These are phyloP conservation scores for Rhodotorula sp. DNA, from an alignment of 1,284 basidiomycete species.

Conservation along the genomic window DNA sequence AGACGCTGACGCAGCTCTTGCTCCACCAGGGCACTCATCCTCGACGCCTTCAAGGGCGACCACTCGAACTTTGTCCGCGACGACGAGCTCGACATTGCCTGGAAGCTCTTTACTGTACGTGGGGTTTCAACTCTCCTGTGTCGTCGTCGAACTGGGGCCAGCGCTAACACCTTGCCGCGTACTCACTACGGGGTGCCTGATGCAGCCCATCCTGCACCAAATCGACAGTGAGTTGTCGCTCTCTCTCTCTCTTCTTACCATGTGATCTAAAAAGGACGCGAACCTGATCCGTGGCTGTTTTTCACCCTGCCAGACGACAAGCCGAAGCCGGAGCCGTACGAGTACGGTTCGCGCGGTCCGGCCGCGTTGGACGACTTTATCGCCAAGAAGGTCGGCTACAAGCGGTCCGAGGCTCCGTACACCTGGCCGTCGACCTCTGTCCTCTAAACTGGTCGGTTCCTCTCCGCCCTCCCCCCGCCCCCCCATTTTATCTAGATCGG, in stretches of 20 bases:
- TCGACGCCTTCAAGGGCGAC: conserved; percentile 51
- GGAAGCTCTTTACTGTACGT: conserved; percentile 60
- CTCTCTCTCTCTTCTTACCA: neutral
- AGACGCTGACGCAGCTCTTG: neutral
- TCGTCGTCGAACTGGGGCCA: too few relatives aligned
- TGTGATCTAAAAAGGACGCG: neutral
- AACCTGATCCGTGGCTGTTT: neutral
- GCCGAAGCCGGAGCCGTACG: conserved; percentile 69
- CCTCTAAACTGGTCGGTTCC: conserved; percentile 15
- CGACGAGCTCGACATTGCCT: conserved; percentile 90
- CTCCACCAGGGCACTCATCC: conserved; percentile 39
- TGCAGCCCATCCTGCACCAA: conserved; percentile 5
- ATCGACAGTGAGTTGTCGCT: conserved; percentile 4
- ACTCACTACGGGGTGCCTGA: too few relatives aligned
- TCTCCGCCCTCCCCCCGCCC: neutral
- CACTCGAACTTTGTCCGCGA: conserved; percentile 77
- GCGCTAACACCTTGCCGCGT: too few relatives aligned
- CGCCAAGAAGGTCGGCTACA: conserved; percentile 68
- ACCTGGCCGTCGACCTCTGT: conserved; percentile 38
- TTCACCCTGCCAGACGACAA: conserved; percentile 49
- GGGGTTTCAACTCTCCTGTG: neutral
- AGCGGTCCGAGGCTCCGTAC: conserved; percentile 55
- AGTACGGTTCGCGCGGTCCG: conserved; percentile 92
- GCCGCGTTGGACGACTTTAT: conserved; percentile 70
- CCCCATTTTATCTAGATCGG: too few relatives aligned